Evolutionary conservation across 1,284 basidiomycete genomes (phyloP).

Genomic region (Abortiporus biennis): DNA sequence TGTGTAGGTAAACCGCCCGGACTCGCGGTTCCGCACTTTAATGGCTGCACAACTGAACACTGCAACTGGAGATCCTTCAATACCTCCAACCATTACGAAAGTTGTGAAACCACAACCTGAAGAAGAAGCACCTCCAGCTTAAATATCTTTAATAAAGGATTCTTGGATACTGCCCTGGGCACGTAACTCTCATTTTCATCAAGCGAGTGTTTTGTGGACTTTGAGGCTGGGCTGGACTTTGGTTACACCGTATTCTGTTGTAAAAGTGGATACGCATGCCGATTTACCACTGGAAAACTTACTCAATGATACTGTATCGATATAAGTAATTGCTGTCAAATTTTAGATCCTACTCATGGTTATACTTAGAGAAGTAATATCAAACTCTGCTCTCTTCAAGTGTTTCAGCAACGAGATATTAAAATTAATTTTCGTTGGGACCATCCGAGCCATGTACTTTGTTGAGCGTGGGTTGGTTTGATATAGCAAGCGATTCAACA

Average conservation of each 20-base stretch:
- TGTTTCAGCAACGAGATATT: too few species aligned
- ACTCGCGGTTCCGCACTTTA: slow-evolving; percentile 74
- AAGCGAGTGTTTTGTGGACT: neutral
- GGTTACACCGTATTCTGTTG: neutral
- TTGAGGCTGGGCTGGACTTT: neutral
- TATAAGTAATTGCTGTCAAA: too few species aligned
- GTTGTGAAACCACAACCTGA: neutral
- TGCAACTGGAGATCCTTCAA: slow-evolving; percentile 2
- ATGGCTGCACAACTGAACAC: slow-evolving; percentile 38
- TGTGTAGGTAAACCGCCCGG: slow-evolving; percentile 48
- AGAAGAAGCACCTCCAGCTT: neutral
- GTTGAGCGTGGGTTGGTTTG: too few species aligned
- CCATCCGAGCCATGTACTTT: too few species aligned
- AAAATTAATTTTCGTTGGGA: too few species aligned
- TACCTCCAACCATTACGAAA: neutral
- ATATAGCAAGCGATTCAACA: too few species aligned
- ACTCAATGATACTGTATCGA: neutral
- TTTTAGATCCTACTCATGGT: too few species aligned
- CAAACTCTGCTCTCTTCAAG: too few species aligned
- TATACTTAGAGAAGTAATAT: too few species aligned
- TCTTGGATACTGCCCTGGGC: neutral
- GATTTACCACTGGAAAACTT: neutral
- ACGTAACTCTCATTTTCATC: neutral
- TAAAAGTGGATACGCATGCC: neutral
- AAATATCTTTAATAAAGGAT: neutral